Evolutionary conservation across 202 grass and related monocot genomes (phyloP), one percentile per base, ranked within the genome.

Genomic region (Cymbopogon flexuosus): DNA sequence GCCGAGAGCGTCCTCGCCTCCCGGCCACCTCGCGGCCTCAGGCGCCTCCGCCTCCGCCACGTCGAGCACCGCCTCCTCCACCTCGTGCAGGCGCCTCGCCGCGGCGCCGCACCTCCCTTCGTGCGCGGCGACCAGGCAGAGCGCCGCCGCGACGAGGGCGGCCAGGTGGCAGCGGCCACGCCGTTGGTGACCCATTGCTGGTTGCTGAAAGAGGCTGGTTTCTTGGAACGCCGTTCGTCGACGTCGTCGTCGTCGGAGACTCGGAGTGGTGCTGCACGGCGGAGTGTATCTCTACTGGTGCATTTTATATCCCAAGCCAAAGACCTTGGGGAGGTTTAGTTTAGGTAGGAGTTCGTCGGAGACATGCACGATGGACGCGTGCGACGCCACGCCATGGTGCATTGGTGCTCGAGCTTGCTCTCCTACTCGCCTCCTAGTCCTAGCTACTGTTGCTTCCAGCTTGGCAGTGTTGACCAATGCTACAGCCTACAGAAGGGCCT

Each of bases 31-130:
- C 2, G 29, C 56, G 6, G 72, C 65, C 46, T 49, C 72, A 2
- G 78, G 87, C 65, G 87, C 52, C 72, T 73, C 70, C 65, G 87
- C 52, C 72, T 60, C 54, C 13, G 84, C 29, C 59, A 82, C 83
- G 66, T 78, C 78, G 22, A 85, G 63, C 72, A 14, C 11, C 47
- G 30, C 60, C 62, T 41, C 47, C 70, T 9, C 33, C 62, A 62
- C 0, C 29, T 22, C 7, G 30, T 67, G 76, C 76, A 12, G 61
- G 3, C n/a, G 36, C 71, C 81, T 42, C 45, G 70, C 80, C 59
- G 56, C 78, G 72, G 76, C 63, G 2, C 2, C 5, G 68, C 18
- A 24, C 35, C 8, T 19, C 1, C 45, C 56, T 19, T 61, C 54
- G 43, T 58, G 71, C 4, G 16, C 33, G 0, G 22, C 9, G 46